Percentiles rank a stretch among this genome's conserved stretches.
phyloP scores from a whole-genome alignment of 2,329 filamentous ascomycete species.

The Tolypocladium inflatum region DNA sequence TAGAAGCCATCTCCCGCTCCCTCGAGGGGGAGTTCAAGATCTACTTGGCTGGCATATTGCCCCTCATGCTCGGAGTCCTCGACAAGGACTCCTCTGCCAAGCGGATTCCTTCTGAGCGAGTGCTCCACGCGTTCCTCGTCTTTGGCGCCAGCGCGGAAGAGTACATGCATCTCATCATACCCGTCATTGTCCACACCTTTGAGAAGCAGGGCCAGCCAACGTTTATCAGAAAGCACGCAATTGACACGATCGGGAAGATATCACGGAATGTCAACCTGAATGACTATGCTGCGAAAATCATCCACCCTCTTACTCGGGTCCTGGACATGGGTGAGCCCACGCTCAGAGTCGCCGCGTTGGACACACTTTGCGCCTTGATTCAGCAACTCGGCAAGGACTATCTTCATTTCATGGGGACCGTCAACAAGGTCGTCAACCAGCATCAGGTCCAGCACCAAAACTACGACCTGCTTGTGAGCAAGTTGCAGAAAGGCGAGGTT shows the following conservation, averaged over 20 bases:
- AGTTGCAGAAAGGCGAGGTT: conserved; percentile 87
- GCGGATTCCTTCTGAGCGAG: conserved; percentile 75
- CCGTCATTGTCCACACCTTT: conserved; percentile 88
- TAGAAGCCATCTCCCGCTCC: conserved; percentile 88
- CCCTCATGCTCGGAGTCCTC: conserved; percentile 87
- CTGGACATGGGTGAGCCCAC: conserved; percentile 63
- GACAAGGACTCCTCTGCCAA: conserved; percentile 73
- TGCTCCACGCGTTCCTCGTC: conserved; percentile 89
- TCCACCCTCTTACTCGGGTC: conserved; percentile 83
- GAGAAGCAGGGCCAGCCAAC: conserved; percentile 77
- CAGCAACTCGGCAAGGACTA: conserved; percentile 96
- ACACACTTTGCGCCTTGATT: conserved; percentile 90
- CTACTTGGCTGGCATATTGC: conserved; percentile 79
- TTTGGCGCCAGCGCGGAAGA: conserved; percentile 95
- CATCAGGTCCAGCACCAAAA: conserved; percentile 83
- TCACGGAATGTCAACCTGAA: conserved; percentile 96
- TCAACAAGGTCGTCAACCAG: conserved; percentile 75
- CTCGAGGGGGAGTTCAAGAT: conserved; percentile 97
- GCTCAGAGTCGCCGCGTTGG: conserved; percentile 73
- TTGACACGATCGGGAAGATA: conserved; percentile 89
- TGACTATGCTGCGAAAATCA: conserved; percentile 92
- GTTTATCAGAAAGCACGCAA: conserved; percentile 75
- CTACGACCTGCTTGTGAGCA: conserved; percentile 85
- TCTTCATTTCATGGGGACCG: conserved; percentile 83
- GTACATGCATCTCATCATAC: conserved; percentile 98